Conservation (phyloP, 129 eudicot genomes). For the Flaveria brownii region DNA sequence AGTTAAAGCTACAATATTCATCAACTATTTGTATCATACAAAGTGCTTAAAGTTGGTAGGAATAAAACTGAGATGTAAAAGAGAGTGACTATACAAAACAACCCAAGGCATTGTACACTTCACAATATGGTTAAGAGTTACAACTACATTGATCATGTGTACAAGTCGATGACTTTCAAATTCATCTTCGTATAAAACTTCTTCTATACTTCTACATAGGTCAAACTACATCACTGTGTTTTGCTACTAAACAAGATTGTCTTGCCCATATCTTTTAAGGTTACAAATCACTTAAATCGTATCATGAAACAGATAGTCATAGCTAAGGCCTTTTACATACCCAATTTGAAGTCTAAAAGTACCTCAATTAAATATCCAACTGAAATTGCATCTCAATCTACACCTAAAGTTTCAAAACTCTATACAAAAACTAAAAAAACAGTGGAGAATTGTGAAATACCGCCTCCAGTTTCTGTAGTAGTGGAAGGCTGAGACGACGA, state of each 20-base stretch:
- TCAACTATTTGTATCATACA: slow-evolving; percentile 17
- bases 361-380: slow-evolving; percentile 9
- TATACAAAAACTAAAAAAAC: background rate
- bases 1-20: slow-evolving; percentile 43
- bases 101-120: background rate
- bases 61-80: background rate
- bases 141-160: background rate
- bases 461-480: slow-evolving; percentile 36
- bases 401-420: background rate
- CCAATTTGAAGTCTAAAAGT: background rate
- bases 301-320: background rate
- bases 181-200: background rate
- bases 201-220: background rate
- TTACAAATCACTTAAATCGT: background rate
- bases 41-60: slow-evolving; percentile 29
- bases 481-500: slow-evolving; percentile 48
- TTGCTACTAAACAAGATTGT: background rate
- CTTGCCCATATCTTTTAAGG: background rate
- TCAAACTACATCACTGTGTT: background rate
- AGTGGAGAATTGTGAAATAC: slow-evolving; percentile 16
- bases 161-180: background rate
- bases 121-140: background rate
- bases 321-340: background rate
- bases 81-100: background rate
- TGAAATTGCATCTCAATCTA: slow-evolving; percentile 1